Conservation (phyloP, 2,329 filamentous ascomycete genomes). For the Stagonosporopsis tanaceti region DNA sequence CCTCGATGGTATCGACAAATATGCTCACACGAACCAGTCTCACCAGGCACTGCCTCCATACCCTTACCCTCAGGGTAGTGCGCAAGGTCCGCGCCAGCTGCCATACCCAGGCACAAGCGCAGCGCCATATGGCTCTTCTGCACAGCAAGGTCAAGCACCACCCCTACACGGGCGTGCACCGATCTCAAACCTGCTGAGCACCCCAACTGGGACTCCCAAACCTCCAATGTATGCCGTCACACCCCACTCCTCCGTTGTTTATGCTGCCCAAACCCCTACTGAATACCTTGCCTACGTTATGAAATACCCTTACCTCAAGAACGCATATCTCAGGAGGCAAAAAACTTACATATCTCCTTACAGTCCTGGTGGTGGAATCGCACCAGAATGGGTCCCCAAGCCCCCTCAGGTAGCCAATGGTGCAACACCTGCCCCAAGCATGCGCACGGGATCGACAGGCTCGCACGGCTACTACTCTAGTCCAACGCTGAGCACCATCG, state of each 20-base stretch:
- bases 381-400: constrained; percentile 51
- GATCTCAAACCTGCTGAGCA: constrained; percentile 43
- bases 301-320: constrained; percentile 57
- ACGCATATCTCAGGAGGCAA: constrained; percentile 54
- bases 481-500: constrained; percentile 4
- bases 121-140: constrained; percentile 25
- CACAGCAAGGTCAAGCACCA: constrained; percentile 20
- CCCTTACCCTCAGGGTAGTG: constrained; percentile 27
- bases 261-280: constrained; percentile 45
- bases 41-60: constrained; percentile 34
- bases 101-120: constrained; percentile 28
- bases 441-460: constrained; percentile 14
- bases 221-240: constrained; percentile 49
- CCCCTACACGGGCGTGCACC: constrained; percentile 41
- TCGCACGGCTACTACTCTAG: constrained; percentile 17
- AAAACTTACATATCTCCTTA: constrained; percentile 59
- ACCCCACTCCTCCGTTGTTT: constrained; percentile 48
- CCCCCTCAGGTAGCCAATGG: constrained; percentile 21
- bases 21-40: constrained; percentile 35
- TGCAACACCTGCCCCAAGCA: neutral
- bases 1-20: constrained; percentile 36
- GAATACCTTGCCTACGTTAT: constrained; percentile 54
- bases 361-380: constrained; percentile 52
- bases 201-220: constrained; percentile 42
- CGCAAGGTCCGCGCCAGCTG: constrained; percentile 27